Evolutionary conservation across 805 yeast species (phyloP).

Genomic region (Starmerella scarabaei): DNA sequence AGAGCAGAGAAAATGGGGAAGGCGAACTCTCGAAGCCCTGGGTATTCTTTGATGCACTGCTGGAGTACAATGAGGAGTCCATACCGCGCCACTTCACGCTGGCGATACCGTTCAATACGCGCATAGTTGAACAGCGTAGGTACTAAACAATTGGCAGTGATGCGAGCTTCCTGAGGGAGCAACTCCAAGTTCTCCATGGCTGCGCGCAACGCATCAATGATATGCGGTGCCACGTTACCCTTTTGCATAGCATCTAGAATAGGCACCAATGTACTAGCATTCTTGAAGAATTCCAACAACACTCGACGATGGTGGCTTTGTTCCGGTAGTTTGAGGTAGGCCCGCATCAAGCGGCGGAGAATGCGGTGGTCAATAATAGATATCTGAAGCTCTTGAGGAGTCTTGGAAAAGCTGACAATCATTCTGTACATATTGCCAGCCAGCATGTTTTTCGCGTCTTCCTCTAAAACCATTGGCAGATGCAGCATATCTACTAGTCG

Average conservation of each 20-base stretch:
- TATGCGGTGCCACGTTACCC: conserved; percentile 34
- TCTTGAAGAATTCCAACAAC: conserved; percentile 34
- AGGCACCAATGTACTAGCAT: conserved; percentile 23
- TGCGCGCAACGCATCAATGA: conserved; percentile 27
- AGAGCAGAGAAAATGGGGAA: conserved; percentile 42
- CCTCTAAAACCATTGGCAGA: conserved; percentile 1
- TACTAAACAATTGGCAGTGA: conserved; percentile 34
- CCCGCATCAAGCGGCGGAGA: conserved; percentile 29
- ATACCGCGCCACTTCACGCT: conserved; percentile 34
- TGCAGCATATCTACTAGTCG: conserved; percentile 14
- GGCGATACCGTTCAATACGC: conserved; percentile 35
- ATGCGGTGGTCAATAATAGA: conserved; percentile 21
- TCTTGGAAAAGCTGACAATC: conserved; percentile 27
- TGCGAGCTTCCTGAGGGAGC: conserved; percentile 23
- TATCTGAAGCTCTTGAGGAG: conserved; percentile 35
- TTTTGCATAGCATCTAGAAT: conserved; percentile 24
- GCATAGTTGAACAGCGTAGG: conserved; percentile 43
- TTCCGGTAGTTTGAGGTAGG: conserved; percentile 16
- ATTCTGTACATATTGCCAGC: conserved; percentile 15
- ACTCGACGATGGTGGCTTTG: conserved; percentile 28
- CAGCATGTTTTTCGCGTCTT: conserved; percentile 4
- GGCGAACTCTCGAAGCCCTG: conserved; percentile 40
- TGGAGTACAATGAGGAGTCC: conserved; percentile 38
- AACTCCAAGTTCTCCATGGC: conserved; percentile 12
- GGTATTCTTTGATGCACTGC: conserved; percentile 30